Evolutionary conservation across 2,329 filamentous ascomycete species (phyloP), one percentile per base, ranked within the genome.

Genomic region (Fusarium brevicatenulatum): DNA sequence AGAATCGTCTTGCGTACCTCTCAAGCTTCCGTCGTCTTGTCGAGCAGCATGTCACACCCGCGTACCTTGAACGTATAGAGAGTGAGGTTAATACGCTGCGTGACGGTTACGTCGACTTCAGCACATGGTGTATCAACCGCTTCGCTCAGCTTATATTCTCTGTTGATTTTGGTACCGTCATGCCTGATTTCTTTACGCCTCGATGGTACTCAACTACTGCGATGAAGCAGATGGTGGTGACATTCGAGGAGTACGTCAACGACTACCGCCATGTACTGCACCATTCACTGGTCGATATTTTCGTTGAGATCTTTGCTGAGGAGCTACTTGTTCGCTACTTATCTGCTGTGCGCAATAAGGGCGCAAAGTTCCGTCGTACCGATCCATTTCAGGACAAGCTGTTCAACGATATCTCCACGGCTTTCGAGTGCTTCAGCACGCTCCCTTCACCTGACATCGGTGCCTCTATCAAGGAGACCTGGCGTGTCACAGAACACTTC

Each of bases 371-470:
- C 87, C 91, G 92, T 68, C 91, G 95, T 69, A 83, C 89, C 43
- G 96, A 99, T 77, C 94, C 94, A 5, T 98, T 95, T 85, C 92
- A 92, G 65, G 94, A 97, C 73, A 97, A 97, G 84, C 92, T 98
- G 84, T 95, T 94, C 83, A 94, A 97, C 82, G 96, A 99, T 80
- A 91, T 99, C 59, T 88, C 94, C 52, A 94, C 94, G 1, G 94
- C 94, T 2, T 98, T 98, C 79, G 92, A 92, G 68, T 97, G 96
- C 83, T 98, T 98, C 84, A 88, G 91, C 73, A 86, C 86, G 57
- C 90, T 93, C 76, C 89, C 91, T 3, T 92, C 91, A 76, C 87
- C 88, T 12, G 93, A 93, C 59, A 90, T 93, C n/a, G 88, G 83
- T 68, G 87, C 87, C 54, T 87, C 89, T 36, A 94, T 99, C 82